phyloP scores from a whole-genome alignment of 2,329 filamentous ascomycete species.

The Cladosporium velox region DNA sequence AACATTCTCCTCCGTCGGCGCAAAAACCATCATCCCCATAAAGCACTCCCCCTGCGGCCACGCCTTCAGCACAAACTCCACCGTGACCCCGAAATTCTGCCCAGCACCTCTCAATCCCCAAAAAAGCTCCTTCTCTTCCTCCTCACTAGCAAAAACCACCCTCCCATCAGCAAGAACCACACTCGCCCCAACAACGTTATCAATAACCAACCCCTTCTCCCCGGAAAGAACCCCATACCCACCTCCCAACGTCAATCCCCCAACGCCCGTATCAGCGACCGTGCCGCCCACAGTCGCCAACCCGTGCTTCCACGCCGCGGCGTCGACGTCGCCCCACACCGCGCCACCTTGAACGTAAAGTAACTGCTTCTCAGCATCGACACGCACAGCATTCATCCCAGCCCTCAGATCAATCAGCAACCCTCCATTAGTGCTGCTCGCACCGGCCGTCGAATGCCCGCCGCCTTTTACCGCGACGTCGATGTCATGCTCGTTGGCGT shows the following conservation, averaged over 20 bases:
- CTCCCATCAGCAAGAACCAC: slow-evolving; percentile 46
- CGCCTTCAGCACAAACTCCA: slow-evolving; percentile 46
- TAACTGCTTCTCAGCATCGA: slow-evolving; percentile 46
- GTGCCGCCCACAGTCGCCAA: slow-evolving; percentile 64
- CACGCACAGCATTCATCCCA: slow-evolving; percentile 51
- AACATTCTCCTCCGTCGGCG: slow-evolving; percentile 29
- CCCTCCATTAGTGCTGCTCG: slow-evolving; percentile 53
- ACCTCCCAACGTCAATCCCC: slow-evolving; percentile 42
- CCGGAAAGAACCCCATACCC: slow-evolving; percentile 51
- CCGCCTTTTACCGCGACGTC: slow-evolving; percentile 58
- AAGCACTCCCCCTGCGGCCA: slow-evolving; percentile 34
- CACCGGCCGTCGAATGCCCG: slow-evolving; percentile 57
- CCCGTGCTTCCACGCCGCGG: slow-evolving; percentile 50
- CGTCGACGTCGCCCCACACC: slow-evolving; percentile 43
- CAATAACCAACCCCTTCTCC: slow-evolving; percentile 56
- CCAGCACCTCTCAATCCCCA: slow-evolving; percentile 52
- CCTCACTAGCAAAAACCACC: slow-evolving; percentile 43
- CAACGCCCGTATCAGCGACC: slow-evolving; percentile 64
- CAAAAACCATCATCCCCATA: slow-evolving; percentile 42
- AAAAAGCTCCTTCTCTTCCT: slow-evolving; percentile 52
- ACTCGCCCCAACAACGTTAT: slow-evolving; percentile 47
- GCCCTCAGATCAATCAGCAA: slow-evolving; percentile 58
- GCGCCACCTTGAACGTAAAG: slow-evolving; percentile 29
- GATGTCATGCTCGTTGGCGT: slow-evolving; percentile 47
- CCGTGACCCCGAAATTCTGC: slow-evolving; percentile 49